Evolutionary conservation across 2,329 filamentous ascomycete species (phyloP), one percentile per base, ranked within the genome.

Genomic region (Stylonectria norvegica): DNA sequence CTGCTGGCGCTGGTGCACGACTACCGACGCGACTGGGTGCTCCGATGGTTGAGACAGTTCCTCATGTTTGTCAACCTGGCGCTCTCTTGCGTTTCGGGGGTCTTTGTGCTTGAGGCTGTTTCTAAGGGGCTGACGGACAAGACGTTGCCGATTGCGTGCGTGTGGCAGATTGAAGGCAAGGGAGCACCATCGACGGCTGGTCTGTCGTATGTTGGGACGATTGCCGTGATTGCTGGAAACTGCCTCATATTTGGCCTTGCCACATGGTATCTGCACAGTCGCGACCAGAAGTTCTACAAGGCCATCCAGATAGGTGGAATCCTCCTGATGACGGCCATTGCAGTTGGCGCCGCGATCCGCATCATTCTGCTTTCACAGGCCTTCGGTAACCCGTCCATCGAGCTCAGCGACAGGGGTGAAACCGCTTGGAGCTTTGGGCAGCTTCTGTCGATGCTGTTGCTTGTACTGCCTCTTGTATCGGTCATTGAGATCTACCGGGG

Each of bases 61-160:
- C 71, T 85, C 50, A 85, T 85, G 79, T 72, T 84, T 44, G 69
- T 78, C 45, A 85, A 83, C 60, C 64, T 85, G 45, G 70, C 69
- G 1, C 69, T 85, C 11, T 78, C 75, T 5, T 74, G 73, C 36
- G 63, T 77, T 4, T 74, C 70, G 22, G 77, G 79, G 6, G 59
- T 79, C 12, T 79, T 78, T 50, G 70, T 83, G 29, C 64, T 83
- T 16, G 68, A 73, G 50, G 70, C 68, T 14, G 76, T 83, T 8
- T 61, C 70, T 36, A 71, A 70, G 41, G 70, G 73, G 12, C 58
- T 83, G 45, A 60, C 70, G 45, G 47, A 73, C 57, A 65, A 67
- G 4, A 75, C 76, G 0, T 60, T 84, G 20, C 79, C 81, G 1
- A 75, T 85, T 36, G 72, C 68, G 1, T 85, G 81, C 56, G 79